Evolutionary conservation across 2,329 filamentous ascomycete species (phyloP), one percentile per base, ranked within the genome.

Genomic region (Pestalotiopsis sp.): DNA sequence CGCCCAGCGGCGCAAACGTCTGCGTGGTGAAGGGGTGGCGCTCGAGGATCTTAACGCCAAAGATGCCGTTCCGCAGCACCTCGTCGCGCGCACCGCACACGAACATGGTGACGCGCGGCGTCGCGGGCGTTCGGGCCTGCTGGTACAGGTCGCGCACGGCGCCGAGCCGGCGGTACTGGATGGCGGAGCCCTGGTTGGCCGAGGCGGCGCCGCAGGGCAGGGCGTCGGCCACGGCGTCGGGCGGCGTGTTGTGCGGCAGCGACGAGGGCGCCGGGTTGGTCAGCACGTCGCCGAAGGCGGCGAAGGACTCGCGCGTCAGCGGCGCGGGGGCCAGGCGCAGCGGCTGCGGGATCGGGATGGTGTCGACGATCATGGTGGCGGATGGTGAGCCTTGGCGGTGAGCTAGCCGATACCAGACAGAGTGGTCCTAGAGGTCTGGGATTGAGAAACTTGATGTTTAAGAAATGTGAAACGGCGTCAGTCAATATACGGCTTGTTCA

Each of bases 11-110:
- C 58, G 93, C 87, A 80, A 99, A 98, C 0, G 94, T 97, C 83
- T 99, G 96, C 1, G 93, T 93, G 1, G 96, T 98, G 81, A 91
- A 98, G 0, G 96, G 95, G 80, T 99, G 96, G 52, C 96, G 87
- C 80, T 99, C 96, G 38, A 98, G 88, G 68, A 97, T 88, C 23
- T 82, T 81, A 66, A 98, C 86, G 60, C 87, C 84, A 77, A 97
- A 23, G 61, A 17, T 65, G 57, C 38, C 61, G 63, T 59, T 27
- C 36, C 23, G 14, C n/a, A 52, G 11, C 27, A 11, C n/a, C 23
- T 49, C 36, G 57, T 62, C 58, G 45, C 92, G 86, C 11, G 92
- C 91, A 64, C 90, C 90, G 79, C 94, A 98, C 67, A 94, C 90
- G 80, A 98, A 98, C 88, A 98, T 91, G 80, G 92, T 97, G 87